Base-by-base conservation (phyloP, 2,329 filamentous ascomycete genomes). In the Fusarium circinatum region DNA sequence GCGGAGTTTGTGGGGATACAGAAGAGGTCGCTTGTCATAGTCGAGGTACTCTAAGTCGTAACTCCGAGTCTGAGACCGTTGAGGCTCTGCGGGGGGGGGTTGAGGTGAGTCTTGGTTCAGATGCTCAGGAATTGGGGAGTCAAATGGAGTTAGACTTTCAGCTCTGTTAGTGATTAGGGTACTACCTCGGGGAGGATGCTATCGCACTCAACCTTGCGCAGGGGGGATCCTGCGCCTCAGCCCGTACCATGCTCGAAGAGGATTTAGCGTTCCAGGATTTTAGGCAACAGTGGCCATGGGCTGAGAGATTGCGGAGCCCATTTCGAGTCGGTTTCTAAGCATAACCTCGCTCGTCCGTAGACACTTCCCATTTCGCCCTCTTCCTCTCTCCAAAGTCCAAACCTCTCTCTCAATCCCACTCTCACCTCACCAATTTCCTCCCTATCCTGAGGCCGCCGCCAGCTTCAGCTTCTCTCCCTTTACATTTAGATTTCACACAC, bases 231-330 rank as follows among this genome's bases (percentile, higher is more conserved):
- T 78, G 73, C 78, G 80, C 76, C 80, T 78, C 79, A 78, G 65
- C 71, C 71, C 67, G 65, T 52, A 51, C 76, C 78, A 77, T 44
- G 15, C 71, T 56, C 48, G 70, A 80, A 75, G 61, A 58, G 58
- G 24, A 48, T 20, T 28, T 39, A 30, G 30, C 52, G 51, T 41
- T 41, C 26, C 20, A 41, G 51, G 34, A 41, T 54, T 79, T 77
- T 70, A 82, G 80, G 80, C 80, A 82, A 79, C 80, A 82, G 80
- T 76, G 51, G 51, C 73, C 63, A 74, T 67, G 74, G 80, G 76
- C 76, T 79, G 76, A 78, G 77, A 63, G 68, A 64, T 55, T 44
- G 48, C 58, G n/a, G 49, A 39, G 56, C 67, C 70, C 39, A 65
- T 61, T 62, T 51, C 75, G 63, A 58, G 44, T 64, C 56, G 74